phyloP scores from a whole-genome alignment of 495 filamentous ascomycete genomes.

The Annulohypoxylon maeteangense region DNA sequence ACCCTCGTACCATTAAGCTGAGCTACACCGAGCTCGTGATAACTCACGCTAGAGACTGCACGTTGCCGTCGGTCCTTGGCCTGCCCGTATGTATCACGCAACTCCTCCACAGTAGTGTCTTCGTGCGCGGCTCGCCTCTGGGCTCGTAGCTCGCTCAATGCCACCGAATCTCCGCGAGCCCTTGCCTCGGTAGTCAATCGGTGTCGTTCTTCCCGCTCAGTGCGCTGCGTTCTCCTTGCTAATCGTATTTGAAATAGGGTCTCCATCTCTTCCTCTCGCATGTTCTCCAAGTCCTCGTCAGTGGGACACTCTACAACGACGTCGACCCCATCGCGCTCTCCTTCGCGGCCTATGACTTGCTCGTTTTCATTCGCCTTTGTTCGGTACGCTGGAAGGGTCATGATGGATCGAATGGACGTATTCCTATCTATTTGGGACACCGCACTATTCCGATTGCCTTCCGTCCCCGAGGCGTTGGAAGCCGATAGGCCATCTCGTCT shows the following conservation, averaged over 20 bases:
- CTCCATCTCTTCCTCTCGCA: slow-evolving; percentile 94
- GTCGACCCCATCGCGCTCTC: slow-evolving; percentile 92
- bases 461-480: slow-evolving; percentile 25
- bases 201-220: slow-evolving; percentile 79
- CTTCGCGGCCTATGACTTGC: slow-evolving; percentile 87
- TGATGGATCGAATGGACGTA: slow-evolving; percentile 87
- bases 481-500: slow-evolving; percentile 17
- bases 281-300: slow-evolving; percentile 71
- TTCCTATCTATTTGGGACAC: slow-evolving; percentile 72
- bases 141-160: slow-evolving; percentile 68
- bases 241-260: slow-evolving; percentile 88
- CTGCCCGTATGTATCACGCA: slow-evolving; percentile 74
- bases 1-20: slow-evolving; percentile 89
- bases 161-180: slow-evolving; percentile 70
- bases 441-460: slow-evolving; percentile 38
- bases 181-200: slow-evolving; percentile 74
- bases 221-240: slow-evolving; percentile 77
- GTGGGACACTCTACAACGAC: slow-evolving; percentile 79
- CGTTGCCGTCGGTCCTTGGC: slow-evolving; percentile 72
- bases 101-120: slow-evolving; percentile 54
- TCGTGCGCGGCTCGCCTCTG: slow-evolving; percentile 52
- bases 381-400: slow-evolving; percentile 87
- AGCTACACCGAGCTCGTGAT: slow-evolving; percentile 85
- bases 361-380: slow-evolving; percentile 76
- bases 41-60: slow-evolving; percentile 83